Evolutionary conservation across 805 yeast species (phyloP).

Genomic region (Lipomyces anomalus): DNA sequence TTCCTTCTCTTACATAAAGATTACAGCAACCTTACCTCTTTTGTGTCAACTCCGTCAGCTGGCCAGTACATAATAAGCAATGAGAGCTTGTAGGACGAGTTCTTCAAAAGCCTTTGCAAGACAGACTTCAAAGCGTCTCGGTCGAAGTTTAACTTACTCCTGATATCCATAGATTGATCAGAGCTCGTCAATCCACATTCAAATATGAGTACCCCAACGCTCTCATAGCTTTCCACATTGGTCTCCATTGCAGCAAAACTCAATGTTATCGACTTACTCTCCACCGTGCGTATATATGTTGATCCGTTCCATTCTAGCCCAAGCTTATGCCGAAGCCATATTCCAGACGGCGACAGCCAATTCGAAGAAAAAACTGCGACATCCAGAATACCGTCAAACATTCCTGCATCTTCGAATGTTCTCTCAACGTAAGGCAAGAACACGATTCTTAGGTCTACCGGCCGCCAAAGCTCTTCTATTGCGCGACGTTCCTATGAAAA

Average conservation of each 20-base stretch:
- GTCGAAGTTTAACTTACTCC: constrained; percentile 39
- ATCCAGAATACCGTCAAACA: constrained; percentile 30
- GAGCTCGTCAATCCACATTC: constrained; percentile 45
- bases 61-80: constrained; percentile 42
- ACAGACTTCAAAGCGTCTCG: constrained; percentile 36
- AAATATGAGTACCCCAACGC: constrained; percentile 43
- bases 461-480: constrained; percentile 44
- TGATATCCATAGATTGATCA: constrained; percentile 14
- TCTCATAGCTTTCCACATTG: constrained; percentile 37
- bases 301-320: constrained; percentile 34
- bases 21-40: constrained; percentile 6
- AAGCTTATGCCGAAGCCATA: constrained; percentile 47
- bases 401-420: constrained; percentile 30
- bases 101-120: constrained; percentile 34
- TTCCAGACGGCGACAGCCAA: constrained; percentile 43
- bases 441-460: constrained; percentile 38
- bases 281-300: constrained; percentile 32
- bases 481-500: constrained; percentile 32
- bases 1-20: neutral
- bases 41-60: constrained; percentile 7
- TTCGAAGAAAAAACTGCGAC: constrained; percentile 44
- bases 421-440: constrained; percentile 31
- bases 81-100: constrained; percentile 38
- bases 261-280: constrained; percentile 32
- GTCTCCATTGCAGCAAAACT: constrained; percentile 42